Conservation (phyloP, 2,329 filamentous ascomycete species). For the Trichothecium sympodiale region DNA sequence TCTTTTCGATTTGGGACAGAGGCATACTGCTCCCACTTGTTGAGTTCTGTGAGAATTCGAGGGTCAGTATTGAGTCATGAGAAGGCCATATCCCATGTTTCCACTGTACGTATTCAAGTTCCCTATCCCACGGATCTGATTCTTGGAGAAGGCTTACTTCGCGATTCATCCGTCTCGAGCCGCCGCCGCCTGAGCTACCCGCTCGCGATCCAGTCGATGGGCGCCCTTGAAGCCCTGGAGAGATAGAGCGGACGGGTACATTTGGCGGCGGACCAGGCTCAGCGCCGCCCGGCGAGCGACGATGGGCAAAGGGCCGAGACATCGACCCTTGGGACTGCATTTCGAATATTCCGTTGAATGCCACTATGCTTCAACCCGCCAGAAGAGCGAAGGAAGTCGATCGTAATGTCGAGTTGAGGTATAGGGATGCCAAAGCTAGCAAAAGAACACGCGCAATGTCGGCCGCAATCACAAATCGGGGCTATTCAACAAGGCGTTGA, state of each 20-base stretch:
- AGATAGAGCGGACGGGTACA: conserved; percentile 46
- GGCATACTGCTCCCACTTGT: conserved; percentile 58
- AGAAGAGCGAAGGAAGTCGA: too few relatives aligned
- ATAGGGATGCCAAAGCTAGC: too few relatives aligned
- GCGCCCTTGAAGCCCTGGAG: conserved; percentile 51
- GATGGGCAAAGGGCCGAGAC: conserved; percentile 37
- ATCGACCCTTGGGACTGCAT: conserved; percentile 43
- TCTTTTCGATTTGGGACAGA: conserved; percentile 97
- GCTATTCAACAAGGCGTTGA: too few relatives aligned
- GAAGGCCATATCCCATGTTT: background rate
- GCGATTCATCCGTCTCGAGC: conserved; percentile 6
- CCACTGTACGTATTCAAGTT: too few relatives aligned
- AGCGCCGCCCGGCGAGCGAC: conserved; percentile 47
- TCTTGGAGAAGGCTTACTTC: conserved; percentile 5
- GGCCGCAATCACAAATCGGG: too few relatives aligned
- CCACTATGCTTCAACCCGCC: too few relatives aligned
- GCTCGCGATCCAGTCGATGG: conserved; percentile 59
- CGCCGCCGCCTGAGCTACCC: conserved; percentile 23
- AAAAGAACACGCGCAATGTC: too few relatives aligned
- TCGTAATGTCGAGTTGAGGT: too few relatives aligned
- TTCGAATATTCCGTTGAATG: background rate
- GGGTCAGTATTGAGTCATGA: background rate
- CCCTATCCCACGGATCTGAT: background rate
- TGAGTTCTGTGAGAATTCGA: conserved; percentile 22
- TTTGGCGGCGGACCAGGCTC: conserved; percentile 48